These are phyloP conservation scores for Micromonas commoda DNA, from an alignment of 139 green algal genomes.

Conservation along the genomic window DNA sequence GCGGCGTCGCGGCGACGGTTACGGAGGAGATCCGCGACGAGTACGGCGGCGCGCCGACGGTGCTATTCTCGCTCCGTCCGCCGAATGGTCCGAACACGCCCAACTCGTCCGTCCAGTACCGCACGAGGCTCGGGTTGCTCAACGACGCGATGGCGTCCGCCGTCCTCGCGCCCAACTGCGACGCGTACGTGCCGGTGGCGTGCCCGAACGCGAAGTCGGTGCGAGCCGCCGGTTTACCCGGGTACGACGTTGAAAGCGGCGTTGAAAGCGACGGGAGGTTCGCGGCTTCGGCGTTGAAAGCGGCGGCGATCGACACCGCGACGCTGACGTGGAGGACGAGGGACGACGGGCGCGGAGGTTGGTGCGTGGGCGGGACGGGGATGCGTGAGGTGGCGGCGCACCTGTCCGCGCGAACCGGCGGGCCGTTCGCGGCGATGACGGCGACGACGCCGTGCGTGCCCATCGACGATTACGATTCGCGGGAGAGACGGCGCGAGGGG, in stretches of 20 bases:
- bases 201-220: neutral
- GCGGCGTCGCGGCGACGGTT: neutral
- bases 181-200: neutral
- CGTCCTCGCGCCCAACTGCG: neutral
- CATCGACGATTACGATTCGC: too few relatives aligned
- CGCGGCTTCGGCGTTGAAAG: neutral
- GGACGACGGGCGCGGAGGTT: neutral
- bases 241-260: neutral
- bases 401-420: too few relatives aligned
- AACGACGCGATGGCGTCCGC: conserved; percentile 3
- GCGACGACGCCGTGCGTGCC: too few relatives aligned
- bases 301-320: neutral
- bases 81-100: neutral
- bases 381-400: neutral
- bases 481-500: too few relatives aligned
- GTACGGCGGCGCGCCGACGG: conserved; percentile 30
- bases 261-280: neutral
- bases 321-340: conserved; percentile 3
- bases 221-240: neutral
- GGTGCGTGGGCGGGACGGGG: neutral
- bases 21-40: conserved; percentile 43
- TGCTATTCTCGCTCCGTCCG: neutral
- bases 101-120: neutral
- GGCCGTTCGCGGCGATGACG: too few relatives aligned
- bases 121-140: neutral